A percentile compares a stretch with the other conserved stretches of the same genome.
Evolutionary conservation across 169 alveolate species (phyloP).

Genomic region (Theileria luwenshuni): DNA sequence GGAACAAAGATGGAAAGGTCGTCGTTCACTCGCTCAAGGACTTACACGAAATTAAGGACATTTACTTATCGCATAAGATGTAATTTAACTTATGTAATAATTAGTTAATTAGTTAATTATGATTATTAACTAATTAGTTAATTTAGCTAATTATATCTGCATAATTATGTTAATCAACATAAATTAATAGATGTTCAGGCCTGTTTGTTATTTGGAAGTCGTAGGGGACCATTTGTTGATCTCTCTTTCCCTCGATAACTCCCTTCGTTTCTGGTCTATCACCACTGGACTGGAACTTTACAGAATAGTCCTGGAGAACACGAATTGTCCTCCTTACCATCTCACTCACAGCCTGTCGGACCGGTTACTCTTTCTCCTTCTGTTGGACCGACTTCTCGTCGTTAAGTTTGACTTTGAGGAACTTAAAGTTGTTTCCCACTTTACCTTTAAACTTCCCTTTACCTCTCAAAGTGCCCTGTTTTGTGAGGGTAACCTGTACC

Average conservation of each 20-base stretch:
- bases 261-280: constrained; percentile 22
- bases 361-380: too few species aligned
- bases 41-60: constrained; percentile 18
- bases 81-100: background rate
- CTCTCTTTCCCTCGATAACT: constrained; percentile 24
- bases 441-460: constrained; percentile 1
- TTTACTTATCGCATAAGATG: constrained; percentile 14
- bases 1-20: constrained; percentile 46
- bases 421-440: background rate
- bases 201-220: constrained; percentile 6
- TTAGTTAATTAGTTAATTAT: too few species aligned
- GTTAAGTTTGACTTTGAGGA: background rate
- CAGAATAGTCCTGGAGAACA: constrained; percentile 1
- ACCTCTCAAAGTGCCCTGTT: constrained; percentile 1
- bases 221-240: constrained; percentile 13
- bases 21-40: constrained; percentile 3
- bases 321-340: background rate
- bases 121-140: too few species aligned
- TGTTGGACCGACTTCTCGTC: background rate
- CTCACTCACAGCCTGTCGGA: too few species aligned
- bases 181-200: too few species aligned
- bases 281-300: constrained; percentile 18
- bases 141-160: too few species aligned
- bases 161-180: too few species aligned
- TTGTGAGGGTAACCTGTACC: background rate